Evolutionary conservation across 768 basidiomycete genomes (phyloP).

Genomic region (Kwoniella newhampshirensis): DNA sequence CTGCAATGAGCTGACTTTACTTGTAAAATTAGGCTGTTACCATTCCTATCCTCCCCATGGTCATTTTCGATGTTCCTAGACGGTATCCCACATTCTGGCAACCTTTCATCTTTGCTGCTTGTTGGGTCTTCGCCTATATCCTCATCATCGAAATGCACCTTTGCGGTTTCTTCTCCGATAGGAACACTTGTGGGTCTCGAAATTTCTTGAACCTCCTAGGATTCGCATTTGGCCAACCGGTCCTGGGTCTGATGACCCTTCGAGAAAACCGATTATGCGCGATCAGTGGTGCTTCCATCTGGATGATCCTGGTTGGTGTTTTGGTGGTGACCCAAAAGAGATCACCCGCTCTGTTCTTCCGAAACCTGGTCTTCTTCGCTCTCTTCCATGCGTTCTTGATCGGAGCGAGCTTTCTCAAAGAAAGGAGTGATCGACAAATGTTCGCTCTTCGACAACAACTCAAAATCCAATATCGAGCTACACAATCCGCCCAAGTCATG

Average conservation of each 20-base stretch:
- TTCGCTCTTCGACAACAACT: constrained; percentile 72
- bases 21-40: constrained; percentile 38
- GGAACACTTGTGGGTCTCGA: constrained; percentile 41
- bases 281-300: constrained; percentile 41
- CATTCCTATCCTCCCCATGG: constrained; percentile 38
- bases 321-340: constrained; percentile 39
- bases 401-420: constrained; percentile 61
- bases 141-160: constrained; percentile 44
- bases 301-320: constrained; percentile 45
- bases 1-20: neutral
- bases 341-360: constrained; percentile 54
- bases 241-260: constrained; percentile 53
- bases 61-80: constrained; percentile 44
- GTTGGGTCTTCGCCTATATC: constrained; percentile 41
- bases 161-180: constrained; percentile 41
- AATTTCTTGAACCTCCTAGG: constrained; percentile 51
- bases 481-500: constrained; percentile 72
- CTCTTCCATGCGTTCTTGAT: constrained; percentile 79
- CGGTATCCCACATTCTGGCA: constrained; percentile 40
- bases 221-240: constrained; percentile 48
- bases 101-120: constrained; percentile 40
- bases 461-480: constrained; percentile 68
- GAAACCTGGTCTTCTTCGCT: constrained; percentile 58
- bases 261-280: constrained; percentile 49
- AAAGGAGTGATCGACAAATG: constrained; percentile 61